Conservation (phyloP, 257 asterid species). For the Cordia subcordata region DNA sequence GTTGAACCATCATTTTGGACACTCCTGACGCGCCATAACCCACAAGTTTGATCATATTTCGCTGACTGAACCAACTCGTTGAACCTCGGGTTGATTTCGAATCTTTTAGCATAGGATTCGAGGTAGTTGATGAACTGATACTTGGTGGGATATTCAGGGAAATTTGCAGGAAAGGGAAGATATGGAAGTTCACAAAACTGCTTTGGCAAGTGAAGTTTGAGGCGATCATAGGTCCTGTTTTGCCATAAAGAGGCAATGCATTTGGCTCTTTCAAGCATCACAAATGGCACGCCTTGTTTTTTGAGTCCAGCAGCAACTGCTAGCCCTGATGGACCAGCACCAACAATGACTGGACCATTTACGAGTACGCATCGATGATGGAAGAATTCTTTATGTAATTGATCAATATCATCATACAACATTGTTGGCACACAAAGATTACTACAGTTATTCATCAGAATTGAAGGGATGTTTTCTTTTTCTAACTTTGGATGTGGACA, state of each 20-base stretch:
- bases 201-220: slow-evolving; percentile 17
- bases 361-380: slow-evolving; percentile 15
- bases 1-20: neutral
- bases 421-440: neutral
- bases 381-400: slow-evolving; percentile 4
- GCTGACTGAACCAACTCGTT: slow-evolving; percentile 16
- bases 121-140: slow-evolving; percentile 22
- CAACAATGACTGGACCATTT: slow-evolving; percentile 21
- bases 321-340: slow-evolving; percentile 22
- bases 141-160: slow-evolving; percentile 24
- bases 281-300: slow-evolving; percentile 12
- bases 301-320: slow-evolving; percentile 19
- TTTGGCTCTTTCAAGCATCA: slow-evolving; percentile 18
- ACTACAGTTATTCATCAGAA: neutral
- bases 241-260: slow-evolving; percentile 24
- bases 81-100: slow-evolving; percentile 13
- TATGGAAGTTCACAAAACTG: slow-evolving; percentile 17
- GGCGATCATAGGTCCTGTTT: slow-evolving; percentile 13
- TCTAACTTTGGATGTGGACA: neutral
- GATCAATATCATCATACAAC: neutral
- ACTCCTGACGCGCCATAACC: slow-evolving; percentile 21
- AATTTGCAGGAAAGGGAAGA: slow-evolving; percentile 15
- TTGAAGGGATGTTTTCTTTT: too few relatives aligned
- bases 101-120: slow-evolving; percentile 18
- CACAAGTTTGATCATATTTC: slow-evolving; percentile 8